phyloP scores from a whole-genome alignment of 2,329 filamentous ascomycete species.

The Penicillium rolfsii region DNA sequence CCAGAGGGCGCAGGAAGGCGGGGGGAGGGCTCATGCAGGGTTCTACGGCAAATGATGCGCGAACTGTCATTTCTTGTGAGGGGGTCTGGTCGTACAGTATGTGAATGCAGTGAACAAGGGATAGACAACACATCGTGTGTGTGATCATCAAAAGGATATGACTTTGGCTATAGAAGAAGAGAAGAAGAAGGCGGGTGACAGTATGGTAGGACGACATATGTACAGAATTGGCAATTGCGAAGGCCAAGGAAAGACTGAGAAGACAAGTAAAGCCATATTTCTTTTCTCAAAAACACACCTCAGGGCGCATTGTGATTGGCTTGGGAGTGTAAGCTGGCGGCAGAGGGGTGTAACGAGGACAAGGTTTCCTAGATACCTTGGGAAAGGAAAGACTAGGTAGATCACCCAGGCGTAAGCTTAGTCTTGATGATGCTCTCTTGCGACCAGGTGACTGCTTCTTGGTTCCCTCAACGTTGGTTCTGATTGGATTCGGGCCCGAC shows the following conservation, averaged over 20 bases:
- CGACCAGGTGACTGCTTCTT: slow-evolving; percentile 10
- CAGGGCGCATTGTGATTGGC: slow-evolving; percentile 18
- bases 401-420: slow-evolving; percentile 25
- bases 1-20: not conserved
- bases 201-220: not conserved
- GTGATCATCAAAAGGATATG: not conserved
- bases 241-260: not conserved
- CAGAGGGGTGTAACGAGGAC: slow-evolving; percentile 25
- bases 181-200: not conserved
- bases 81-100: not conserved
- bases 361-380: slow-evolving; percentile 17
- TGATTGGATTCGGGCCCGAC: not conserved
- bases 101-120: not conserved
- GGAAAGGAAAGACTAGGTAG: slow-evolving; percentile 17
- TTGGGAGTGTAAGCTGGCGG: slow-evolving; percentile 23
- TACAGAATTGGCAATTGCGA: not conserved
- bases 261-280: not conserved
- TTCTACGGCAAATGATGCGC: not conserved
- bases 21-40: slow-evolving; percentile 15
- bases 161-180: not conserved
- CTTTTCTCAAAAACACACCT: slow-evolving; percentile 24
- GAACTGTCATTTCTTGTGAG: not conserved
- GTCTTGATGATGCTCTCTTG: slow-evolving; percentile 24
- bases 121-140: not conserved
- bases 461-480: not conserved